Conservation (phyloP, 495 filamentous ascomycete genomes). For the Aspergillus mulundensis region DNA sequence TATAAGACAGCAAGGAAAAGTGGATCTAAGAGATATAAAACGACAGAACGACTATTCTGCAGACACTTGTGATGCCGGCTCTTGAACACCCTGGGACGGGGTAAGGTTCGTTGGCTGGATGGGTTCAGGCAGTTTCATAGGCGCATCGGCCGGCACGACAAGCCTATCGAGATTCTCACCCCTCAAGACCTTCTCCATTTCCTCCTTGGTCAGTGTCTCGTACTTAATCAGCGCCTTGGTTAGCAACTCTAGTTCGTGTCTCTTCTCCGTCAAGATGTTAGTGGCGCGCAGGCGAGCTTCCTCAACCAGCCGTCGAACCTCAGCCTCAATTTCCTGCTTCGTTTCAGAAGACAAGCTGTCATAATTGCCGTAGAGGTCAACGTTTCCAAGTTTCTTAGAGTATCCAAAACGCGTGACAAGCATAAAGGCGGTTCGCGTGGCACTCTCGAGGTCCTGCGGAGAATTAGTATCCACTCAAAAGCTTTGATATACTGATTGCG, state of each 20-base stretch:
- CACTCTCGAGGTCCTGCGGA: slow-evolving; percentile 70
- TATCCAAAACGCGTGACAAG: slow-evolving; percentile 89
- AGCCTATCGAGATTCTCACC: slow-evolving; percentile 78
- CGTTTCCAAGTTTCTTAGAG: slow-evolving; percentile 81
- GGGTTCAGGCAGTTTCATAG: slow-evolving; percentile 54
- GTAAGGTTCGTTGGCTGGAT: slow-evolving; percentile 29
- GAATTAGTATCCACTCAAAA: neutral
- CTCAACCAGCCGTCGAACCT: slow-evolving; percentile 81
- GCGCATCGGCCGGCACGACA: slow-evolving; percentile 35
- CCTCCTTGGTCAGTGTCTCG: slow-evolving; percentile 80
- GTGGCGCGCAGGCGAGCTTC: slow-evolving; percentile 73
- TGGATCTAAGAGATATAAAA: neutral
- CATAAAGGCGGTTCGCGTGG: slow-evolving; percentile 72
- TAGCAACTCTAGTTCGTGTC: slow-evolving; percentile 79
- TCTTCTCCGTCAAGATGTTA: slow-evolving; percentile 62
- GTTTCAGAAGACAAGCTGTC: slow-evolving; percentile 78
- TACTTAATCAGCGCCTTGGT: slow-evolving; percentile 90
- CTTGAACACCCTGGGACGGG: slow-evolving; percentile 18
- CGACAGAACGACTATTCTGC: slow-evolving; percentile 17
- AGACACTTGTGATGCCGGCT: slow-evolving; percentile 14
- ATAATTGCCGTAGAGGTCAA: slow-evolving; percentile 78
- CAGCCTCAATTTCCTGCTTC: slow-evolving; percentile 74
- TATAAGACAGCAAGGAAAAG: slow-evolving; percentile 3
- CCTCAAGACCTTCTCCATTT: slow-evolving; percentile 81
- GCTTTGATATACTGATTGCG: neutral